Evolutionary conservation across 140 eudicot species (phyloP).

Genomic region (Anethum foeniculum): DNA sequence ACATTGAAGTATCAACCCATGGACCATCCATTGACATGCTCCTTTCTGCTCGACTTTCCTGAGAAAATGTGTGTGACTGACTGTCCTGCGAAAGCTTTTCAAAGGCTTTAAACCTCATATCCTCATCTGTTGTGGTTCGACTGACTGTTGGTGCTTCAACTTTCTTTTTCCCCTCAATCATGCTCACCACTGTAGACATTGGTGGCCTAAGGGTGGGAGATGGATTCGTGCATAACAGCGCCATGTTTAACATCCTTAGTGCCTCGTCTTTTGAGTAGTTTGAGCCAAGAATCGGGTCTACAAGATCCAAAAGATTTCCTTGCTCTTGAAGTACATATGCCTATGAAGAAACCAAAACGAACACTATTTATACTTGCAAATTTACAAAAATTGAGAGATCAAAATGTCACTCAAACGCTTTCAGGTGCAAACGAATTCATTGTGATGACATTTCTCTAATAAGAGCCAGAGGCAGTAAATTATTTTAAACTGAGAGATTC

Average conservation of each 20-base stretch:
- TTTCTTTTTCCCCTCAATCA: slow-evolving; percentile 25
- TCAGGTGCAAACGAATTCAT: neutral
- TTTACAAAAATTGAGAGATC: neutral
- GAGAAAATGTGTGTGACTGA: slow-evolving; percentile 10
- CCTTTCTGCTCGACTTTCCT: slow-evolving; percentile 9
- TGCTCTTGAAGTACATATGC: slow-evolving; percentile 27
- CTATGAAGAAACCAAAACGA: slow-evolving; percentile 8
- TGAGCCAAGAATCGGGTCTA: slow-evolving; percentile 24
- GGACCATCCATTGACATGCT: slow-evolving; percentile 18
- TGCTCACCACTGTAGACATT: slow-evolving; percentile 29
- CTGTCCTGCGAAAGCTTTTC: slow-evolving; percentile 15
- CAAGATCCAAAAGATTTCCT: slow-evolving; percentile 26
- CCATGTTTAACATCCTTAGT: slow-evolving; percentile 16
- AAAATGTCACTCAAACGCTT: neutral
- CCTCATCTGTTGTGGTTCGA: slow-evolving; percentile 13
- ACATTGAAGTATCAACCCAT: slow-evolving; percentile 19
- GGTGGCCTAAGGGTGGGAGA: slow-evolving; percentile 28
- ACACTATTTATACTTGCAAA: neutral
- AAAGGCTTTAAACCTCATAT: slow-evolving; percentile 16
- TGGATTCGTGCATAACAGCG: slow-evolving; percentile 28
- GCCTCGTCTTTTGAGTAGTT: slow-evolving; percentile 22
- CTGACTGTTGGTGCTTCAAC: slow-evolving; percentile 13
- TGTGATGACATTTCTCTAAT: neutral
- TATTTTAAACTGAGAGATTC: neutral
- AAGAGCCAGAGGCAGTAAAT: neutral